These are phyloP conservation scores for Parathielavia hyrcaniae DNA, from an alignment of 495 filamentous ascomycete species.

Conservation along the genomic window DNA sequence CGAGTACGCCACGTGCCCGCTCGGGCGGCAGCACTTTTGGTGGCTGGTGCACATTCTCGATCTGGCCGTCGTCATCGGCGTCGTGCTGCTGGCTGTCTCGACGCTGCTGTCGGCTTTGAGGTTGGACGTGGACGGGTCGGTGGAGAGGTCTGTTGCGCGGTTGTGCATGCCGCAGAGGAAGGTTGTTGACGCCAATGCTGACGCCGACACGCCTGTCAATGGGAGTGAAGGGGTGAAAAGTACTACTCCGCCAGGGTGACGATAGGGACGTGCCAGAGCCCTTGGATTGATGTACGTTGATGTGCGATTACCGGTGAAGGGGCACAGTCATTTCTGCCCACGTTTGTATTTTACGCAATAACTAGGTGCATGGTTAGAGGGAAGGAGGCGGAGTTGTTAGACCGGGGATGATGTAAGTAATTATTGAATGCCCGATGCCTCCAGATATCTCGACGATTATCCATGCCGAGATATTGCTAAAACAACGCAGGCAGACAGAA, in stretches of 20 bases:
- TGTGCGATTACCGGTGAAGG: not conserved
- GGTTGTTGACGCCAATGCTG: not conserved
- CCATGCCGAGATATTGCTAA: too few species aligned
- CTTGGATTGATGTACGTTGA: not conserved
- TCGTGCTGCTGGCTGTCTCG: slow-evolving; percentile 29
- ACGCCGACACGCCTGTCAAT: not conserved
- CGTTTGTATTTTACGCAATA: not conserved
- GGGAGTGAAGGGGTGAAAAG: not conserved
- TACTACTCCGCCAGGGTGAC: not conserved
- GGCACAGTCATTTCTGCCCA: not conserved
- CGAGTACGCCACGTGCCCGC: slow-evolving; percentile 65
- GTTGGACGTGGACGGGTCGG: slow-evolving; percentile 22
- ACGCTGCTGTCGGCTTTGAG: slow-evolving; percentile 20
- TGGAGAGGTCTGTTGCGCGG: slow-evolving; percentile 7
- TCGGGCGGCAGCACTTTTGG: slow-evolving; percentile 89
- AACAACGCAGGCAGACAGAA: too few species aligned
- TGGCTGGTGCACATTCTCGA: slow-evolving; percentile 78
- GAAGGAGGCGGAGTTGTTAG: too few species aligned
- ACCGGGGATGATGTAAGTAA: too few species aligned
- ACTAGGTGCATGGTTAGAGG: too few species aligned
- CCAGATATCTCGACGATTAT: too few species aligned
- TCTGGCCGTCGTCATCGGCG: slow-evolving; percentile 46
- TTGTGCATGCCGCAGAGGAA: slow-evolving; percentile 4
- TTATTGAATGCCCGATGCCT: too few species aligned
- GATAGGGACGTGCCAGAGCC: too few species aligned